phyloP scores from a whole-genome alignment of 176 grass and related monocot species.

The Eragrostis curvula region DNA sequence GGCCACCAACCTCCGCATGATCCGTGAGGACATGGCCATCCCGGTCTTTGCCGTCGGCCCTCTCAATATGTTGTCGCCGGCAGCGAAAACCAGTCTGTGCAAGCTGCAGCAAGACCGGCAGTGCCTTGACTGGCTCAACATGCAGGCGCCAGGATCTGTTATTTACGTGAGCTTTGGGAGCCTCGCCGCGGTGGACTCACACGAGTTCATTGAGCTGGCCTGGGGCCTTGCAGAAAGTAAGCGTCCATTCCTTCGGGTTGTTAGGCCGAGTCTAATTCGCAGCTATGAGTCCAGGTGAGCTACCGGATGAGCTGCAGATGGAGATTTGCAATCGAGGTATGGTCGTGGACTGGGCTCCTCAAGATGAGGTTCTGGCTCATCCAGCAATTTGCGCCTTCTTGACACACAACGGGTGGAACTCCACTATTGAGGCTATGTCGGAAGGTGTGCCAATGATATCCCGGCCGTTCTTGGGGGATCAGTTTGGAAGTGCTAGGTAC shows the following conservation, averaged over 20 bases:
- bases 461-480: background rate
- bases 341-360: constrained; percentile 20
- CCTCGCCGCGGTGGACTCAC: background rate
- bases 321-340: background rate
- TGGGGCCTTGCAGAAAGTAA: constrained; percentile 7
- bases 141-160: background rate
- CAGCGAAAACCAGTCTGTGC: no score
- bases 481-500: background rate
- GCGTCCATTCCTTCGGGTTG: background rate
- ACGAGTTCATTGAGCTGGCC: constrained; percentile 16
- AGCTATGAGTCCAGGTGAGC: background rate
- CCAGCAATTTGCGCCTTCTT: constrained; percentile 1
- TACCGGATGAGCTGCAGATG: background rate
- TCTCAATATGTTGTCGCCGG: no score
- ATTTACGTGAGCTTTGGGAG: constrained; percentile 14
- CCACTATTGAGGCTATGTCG: background rate
- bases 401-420: background rate
- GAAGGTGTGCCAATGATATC: constrained; percentile 9
- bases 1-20: background rate
- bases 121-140: constrained; percentile 21
- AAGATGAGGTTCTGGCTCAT: constrained; percentile 29
- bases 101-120: background rate
- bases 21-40: background rate
- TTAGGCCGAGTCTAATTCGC: background rate
- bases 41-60: background rate